These are phyloP conservation scores for Megacollybia marginata DNA, from an alignment of 768 basidiomycete genomes.

Conservation along the genomic window DNA sequence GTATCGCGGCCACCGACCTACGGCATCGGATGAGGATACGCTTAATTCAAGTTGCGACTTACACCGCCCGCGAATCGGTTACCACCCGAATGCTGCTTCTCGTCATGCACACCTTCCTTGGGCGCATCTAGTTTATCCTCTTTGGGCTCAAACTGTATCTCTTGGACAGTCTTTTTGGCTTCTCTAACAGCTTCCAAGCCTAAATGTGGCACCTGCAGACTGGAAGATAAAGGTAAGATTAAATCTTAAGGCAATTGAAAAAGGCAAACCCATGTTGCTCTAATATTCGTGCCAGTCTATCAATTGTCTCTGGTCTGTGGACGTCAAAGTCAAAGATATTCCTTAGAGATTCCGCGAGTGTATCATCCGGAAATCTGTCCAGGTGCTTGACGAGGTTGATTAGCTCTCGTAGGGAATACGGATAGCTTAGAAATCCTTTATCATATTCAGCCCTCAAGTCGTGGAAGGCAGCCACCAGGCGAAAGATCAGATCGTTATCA, in stretches of 20 bases:
- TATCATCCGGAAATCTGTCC: conserved; percentile 50
- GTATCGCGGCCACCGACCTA: conserved; percentile 63
- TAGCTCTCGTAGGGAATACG: conserved; percentile 61
- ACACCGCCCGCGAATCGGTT: conserved; percentile 65
- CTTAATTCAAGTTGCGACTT: conserved; percentile 7
- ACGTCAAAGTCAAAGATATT: conserved; percentile 70
- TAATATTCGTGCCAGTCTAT: conserved; percentile 50
- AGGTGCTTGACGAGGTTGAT: conserved; percentile 62
- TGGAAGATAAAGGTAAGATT: conserved; percentile 11
- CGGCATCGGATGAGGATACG: not conserved
- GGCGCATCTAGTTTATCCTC: conserved; percentile 43
- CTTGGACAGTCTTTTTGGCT: conserved; percentile 42
- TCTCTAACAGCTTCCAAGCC: conserved; percentile 55
- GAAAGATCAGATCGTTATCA: conserved; percentile 40
- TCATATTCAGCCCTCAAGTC: conserved; percentile 56
- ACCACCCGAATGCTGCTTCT: conserved; percentile 55
- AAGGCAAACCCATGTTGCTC: conserved; percentile 47
- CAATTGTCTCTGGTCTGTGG: conserved; percentile 57
- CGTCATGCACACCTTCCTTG: conserved; percentile 57
- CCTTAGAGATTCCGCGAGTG: conserved; percentile 49
- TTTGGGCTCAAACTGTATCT: conserved; percentile 51
- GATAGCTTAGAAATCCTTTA: conserved; percentile 50
- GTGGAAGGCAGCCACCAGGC: conserved; percentile 59
- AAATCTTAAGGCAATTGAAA: not conserved
- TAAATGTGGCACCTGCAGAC: conserved; percentile 43